Evolutionary conservation across 768 basidiomycete genomes (phyloP).

Genomic region (button mushroom (Agaricus bisporus)): DNA sequence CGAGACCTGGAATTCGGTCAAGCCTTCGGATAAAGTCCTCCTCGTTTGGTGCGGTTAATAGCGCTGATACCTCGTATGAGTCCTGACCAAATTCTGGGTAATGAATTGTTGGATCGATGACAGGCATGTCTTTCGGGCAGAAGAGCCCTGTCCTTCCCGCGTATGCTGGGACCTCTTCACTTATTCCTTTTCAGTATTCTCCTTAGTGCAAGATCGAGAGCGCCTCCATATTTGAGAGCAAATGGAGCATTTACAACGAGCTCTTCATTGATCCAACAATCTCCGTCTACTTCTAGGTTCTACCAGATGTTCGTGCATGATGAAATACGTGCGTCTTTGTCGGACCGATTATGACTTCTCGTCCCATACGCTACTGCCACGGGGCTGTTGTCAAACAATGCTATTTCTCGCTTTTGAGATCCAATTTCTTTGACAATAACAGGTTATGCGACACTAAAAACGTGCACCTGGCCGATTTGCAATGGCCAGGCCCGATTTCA

Average conservation of each 20-base stretch:
- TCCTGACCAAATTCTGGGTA: neutral
- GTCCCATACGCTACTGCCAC: neutral
- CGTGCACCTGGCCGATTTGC: neutral
- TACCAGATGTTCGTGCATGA: neutral
- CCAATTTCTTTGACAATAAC: neutral
- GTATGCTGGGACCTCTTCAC: too few species aligned
- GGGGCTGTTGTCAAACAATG: constrained; percentile 3
- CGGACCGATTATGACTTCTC: neutral
- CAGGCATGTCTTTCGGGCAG: too few species aligned
- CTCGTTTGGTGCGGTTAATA: neutral
- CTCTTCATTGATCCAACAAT: constrained; percentile 1
- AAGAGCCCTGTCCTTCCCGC: too few species aligned
- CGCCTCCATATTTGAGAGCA: neutral
- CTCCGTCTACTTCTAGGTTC: neutral
- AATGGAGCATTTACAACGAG: neutral
- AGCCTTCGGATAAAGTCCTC: neutral
- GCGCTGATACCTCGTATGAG: neutral
- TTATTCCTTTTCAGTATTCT: too few species aligned
- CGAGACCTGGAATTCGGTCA: neutral
- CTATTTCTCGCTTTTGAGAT: neutral
- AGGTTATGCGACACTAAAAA: neutral
- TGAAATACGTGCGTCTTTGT: neutral
- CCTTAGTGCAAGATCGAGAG: neutral
- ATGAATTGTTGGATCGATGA: neutral
- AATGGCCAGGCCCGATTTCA: neutral